These are phyloP conservation scores for Neurospora tetraspora DNA, from an alignment of 495 filamentous ascomycete genomes.

Conservation along the genomic window DNA sequence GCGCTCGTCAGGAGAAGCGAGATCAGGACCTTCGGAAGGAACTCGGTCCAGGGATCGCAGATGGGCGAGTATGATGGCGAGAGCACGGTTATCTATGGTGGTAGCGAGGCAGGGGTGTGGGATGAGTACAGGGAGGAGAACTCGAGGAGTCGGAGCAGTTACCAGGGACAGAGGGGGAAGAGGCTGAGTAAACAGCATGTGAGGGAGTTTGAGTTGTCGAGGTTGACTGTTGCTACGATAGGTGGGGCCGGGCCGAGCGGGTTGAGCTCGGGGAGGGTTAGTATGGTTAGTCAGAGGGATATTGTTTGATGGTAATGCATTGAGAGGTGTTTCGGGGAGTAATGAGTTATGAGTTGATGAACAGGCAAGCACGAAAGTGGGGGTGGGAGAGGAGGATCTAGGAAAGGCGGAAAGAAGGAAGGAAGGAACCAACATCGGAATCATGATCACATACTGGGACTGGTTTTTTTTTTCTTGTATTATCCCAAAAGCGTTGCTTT, in stretches of 20 bases:
- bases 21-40: neutral
- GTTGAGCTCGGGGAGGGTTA: neutral
- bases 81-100: neutral
- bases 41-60: neutral
- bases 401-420: neutral
- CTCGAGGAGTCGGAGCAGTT: neutral
- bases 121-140: neutral
- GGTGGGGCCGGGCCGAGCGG: neutral
- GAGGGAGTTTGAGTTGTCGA: neutral
- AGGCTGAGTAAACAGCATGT: neutral
- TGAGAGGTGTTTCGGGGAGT: neutral
- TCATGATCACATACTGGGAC: neutral
- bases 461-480: neutral
- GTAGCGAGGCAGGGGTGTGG: neutral
- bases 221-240: neutral
- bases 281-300: neutral
- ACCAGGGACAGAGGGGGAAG: neutral
- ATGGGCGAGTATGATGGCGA: neutral
- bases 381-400: neutral
- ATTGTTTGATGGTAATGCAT: neutral
- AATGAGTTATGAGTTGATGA: neutral
- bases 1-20: neutral
- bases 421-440: neutral
- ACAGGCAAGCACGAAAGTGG: neutral
- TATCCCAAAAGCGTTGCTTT: too few relatives aligned